Conservation (phyloP, 495 filamentous ascomycete genomes). For the Penicillium ochrochloron region DNA sequence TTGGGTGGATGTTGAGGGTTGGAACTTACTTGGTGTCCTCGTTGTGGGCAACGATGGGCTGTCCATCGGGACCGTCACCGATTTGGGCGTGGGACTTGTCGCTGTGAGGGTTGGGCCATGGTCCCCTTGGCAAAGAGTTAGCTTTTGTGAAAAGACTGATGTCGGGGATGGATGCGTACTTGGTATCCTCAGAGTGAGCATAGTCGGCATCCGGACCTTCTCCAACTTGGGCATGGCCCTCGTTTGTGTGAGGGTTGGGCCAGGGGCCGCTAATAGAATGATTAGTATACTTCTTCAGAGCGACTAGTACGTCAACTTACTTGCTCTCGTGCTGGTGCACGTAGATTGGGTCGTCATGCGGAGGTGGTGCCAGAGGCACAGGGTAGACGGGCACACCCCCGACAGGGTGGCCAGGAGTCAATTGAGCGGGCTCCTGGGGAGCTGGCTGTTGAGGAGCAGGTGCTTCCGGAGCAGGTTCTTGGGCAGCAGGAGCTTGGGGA, state of each 20-base stretch:
- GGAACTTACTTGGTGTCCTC: slow-evolving; percentile 18
- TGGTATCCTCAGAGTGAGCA: slow-evolving; percentile 9
- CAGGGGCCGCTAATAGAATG: not conserved
- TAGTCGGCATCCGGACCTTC: slow-evolving; percentile 6
- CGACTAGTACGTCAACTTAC: not conserved
- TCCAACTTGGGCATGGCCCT: slow-evolving; percentile 10
- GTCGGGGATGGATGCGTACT: not conserved
- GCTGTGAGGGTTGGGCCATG: slow-evolving; percentile 15
- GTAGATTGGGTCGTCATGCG: slow-evolving; percentile 15
- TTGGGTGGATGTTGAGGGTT: not conserved
- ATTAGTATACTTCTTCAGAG: not conserved
- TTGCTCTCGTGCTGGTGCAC: slow-evolving; percentile 17
- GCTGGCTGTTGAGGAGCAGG: slow-evolving; percentile 7
- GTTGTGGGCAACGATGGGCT: slow-evolving; percentile 15
- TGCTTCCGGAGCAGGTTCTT: not conserved
- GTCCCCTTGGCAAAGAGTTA: not conserved
- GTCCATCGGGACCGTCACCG: slow-evolving; percentile 13
- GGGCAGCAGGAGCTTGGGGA: slow-evolving; percentile 2
- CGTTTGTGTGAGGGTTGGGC: slow-evolving; percentile 9
- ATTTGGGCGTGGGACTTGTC: slow-evolving; percentile 19
- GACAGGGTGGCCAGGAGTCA: slow-evolving; percentile 5
- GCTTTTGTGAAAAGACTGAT: not conserved
- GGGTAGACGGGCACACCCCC: slow-evolving; percentile 14
- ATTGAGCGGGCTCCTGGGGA: slow-evolving; percentile 14
- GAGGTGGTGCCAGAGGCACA: slow-evolving; percentile 27